Evolutionary conservation across 78 protist species (phyloP).

Genomic region (Dictyostelium purpureum): DNA sequence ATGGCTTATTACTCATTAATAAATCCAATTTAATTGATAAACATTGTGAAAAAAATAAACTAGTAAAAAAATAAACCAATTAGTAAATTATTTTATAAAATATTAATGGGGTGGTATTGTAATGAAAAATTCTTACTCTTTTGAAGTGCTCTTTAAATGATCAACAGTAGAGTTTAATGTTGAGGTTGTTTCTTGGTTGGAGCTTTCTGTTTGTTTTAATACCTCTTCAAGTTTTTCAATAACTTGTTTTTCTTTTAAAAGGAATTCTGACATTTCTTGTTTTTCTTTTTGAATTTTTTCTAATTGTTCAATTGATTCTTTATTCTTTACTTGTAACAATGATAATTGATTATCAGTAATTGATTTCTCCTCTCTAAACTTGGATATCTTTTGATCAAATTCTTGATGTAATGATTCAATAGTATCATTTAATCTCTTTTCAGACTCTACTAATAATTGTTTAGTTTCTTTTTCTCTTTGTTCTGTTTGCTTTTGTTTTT

Average conservation of each 20-base stretch:
- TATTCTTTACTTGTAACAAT: constrained; percentile 15
- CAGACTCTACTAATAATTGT: constrained; percentile 14
- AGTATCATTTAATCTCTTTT: not conserved
- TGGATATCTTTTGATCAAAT: constrained; percentile 12
- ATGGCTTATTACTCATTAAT: constrained; percentile 24
- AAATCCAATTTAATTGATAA: constrained; percentile 56
- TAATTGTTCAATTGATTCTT: constrained; percentile 7
- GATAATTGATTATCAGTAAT: constrained; percentile 23
- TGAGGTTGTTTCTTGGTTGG: not conserved
- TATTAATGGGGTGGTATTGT: too few species aligned
- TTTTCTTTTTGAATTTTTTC: constrained; percentile 2
- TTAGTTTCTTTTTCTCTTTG: constrained; percentile 14
- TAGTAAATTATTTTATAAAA: not conserved
- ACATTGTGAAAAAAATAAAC: constrained; percentile 49
- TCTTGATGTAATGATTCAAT: constrained; percentile 38
- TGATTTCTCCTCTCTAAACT: not conserved
- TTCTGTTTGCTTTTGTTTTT: constrained; percentile 5
- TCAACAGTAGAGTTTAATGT: constrained; percentile 30
- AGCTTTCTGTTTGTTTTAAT: not conserved
- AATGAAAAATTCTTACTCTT: constrained; percentile 60
- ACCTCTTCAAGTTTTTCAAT: constrained; percentile 14
- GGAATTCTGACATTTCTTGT: not conserved
- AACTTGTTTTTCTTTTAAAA: not conserved
- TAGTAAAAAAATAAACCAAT: not conserved
- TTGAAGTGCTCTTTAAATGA: constrained; percentile 7